These are phyloP conservation scores for Musa balbisiana DNA, from an alignment of 202 grass and related monocot genomes.

Conservation along the genomic window DNA sequence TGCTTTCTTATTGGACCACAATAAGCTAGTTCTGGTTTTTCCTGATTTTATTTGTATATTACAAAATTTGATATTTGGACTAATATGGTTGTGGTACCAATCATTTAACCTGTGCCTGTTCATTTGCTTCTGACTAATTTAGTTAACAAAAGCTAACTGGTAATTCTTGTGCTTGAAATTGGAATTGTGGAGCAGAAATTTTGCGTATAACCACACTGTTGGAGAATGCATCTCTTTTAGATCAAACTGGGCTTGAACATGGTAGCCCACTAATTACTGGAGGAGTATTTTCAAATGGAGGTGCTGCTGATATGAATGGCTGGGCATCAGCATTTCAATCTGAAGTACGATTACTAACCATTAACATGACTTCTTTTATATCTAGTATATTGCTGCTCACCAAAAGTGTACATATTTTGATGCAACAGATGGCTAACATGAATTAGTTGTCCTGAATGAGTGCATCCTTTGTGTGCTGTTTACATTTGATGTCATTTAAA, in stretches of 20 bases:
- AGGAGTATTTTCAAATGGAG: constrained; percentile 90
- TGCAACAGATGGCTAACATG: constrained; percentile 45
- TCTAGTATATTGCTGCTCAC: constrained; percentile 45
- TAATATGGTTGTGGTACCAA: background rate
- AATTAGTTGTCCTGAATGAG: constrained; percentile 31
- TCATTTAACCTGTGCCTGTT: constrained; percentile 14
- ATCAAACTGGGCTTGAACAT: constrained; percentile 97
- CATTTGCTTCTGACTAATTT: constrained; percentile 48
- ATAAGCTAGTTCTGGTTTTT: background rate
- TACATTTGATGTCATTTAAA: background rate
- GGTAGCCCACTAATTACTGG: constrained; percentile 98
- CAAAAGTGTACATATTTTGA: constrained; percentile 20
- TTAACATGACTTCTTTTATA: constrained; percentile 82
- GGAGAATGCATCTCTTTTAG: constrained; percentile 89
- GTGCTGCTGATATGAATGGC: constrained; percentile 71
- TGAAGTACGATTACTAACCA: constrained; percentile 95
- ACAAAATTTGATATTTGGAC: background rate
- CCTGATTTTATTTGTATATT: background rate
- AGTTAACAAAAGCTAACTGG: constrained; percentile 81
- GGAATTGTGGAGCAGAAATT: constrained; percentile 99
- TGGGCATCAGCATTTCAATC: constrained; percentile 97
- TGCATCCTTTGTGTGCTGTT: background rate
- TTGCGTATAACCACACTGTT: constrained; percentile 95
- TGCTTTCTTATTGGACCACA: background rate
- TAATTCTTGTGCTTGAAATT: constrained; percentile 87